Percentiles rank a stretch among this genome's conserved stretches.
Evolutionary conservation across 1,139 yeast genomes (phyloP).

Genomic region (Candida labiduridarum): DNA sequence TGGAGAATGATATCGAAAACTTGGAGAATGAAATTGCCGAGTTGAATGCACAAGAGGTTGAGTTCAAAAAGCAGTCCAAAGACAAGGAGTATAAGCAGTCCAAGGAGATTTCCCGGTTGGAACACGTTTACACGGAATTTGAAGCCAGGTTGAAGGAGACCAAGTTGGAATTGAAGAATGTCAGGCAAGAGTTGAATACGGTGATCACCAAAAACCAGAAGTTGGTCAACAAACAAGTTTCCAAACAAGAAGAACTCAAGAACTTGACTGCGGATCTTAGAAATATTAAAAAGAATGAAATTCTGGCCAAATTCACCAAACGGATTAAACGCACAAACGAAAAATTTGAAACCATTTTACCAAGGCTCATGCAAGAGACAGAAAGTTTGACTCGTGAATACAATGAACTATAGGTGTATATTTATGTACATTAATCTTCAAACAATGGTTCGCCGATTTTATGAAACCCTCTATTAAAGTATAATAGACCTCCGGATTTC

Average conservation of each 20-base stretch:
- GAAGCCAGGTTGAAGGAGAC: constrained; percentile 29
- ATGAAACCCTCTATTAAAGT: constrained; percentile 64
- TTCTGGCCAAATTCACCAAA: constrained; percentile 29
- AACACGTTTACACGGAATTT: constrained; percentile 25
- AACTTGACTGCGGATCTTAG: constrained; percentile 31
- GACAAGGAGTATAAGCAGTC: constrained; percentile 23
- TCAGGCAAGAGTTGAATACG: constrained; percentile 25
- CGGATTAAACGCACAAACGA: constrained; percentile 37
- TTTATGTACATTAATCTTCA: constrained; percentile 13
- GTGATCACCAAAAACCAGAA: constrained; percentile 30
- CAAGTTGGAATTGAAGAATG: constrained; percentile 25
- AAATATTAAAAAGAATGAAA: constrained; percentile 29
- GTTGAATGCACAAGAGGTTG: constrained; percentile 20
- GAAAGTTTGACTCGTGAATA: constrained; percentile 17
- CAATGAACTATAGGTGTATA: constrained; percentile 11
- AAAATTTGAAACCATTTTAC: constrained; percentile 41
- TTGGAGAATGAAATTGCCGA: constrained; percentile 25
- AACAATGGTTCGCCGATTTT: constrained; percentile 47
- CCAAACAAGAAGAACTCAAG: constrained; percentile 28
- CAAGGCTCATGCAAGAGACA: constrained; percentile 30
- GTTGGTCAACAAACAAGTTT: constrained; percentile 25
- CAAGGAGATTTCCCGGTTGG: constrained; percentile 27
- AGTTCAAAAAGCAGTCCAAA: constrained; percentile 21
- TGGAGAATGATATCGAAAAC: constrained; percentile 38
- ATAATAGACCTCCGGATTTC: constrained; percentile 62